Base-by-base conservation (phyloP, 805 yeast species). In the Citeromyces matritensis region DNA sequence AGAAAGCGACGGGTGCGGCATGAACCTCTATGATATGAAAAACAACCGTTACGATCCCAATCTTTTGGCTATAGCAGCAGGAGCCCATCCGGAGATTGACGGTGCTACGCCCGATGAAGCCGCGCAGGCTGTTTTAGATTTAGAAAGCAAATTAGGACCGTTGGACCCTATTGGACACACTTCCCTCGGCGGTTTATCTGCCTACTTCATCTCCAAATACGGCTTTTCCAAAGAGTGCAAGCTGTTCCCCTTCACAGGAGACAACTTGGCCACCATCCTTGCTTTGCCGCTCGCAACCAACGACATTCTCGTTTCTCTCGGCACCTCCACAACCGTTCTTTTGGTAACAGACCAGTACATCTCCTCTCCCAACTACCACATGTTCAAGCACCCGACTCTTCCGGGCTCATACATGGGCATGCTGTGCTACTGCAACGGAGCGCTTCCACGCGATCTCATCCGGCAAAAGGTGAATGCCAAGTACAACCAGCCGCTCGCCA, bases 371-470 rank as follows among this genome's bases (percentile, higher is more conserved):
- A 79, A 76, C 42, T 85, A 84, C 48, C 95, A 85, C 47, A 52
- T 84, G 40, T 85, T 85, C 57, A 71, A 71, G 39, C 95, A 86
- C 48, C 95, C 96, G 6, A 78, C 93, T 0, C 67, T 80, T 38
- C 67, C 69, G 1, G 63, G 63, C 24, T 73, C 77, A 24, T 85
- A 73, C 49, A 86, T 85, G 95, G 94, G 93, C 14, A 85, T 85
- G 96, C 70, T 86, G 33, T 85, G 96, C 49, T 85, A 85, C 51
- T 80, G 93, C 46, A 85, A 85, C 49, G 95, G 96, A 0, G 69
- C 95, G 0, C 56, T 85, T 30, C 94, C 95, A 0, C 61, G 96
- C 39, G 95, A 85, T 44, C 62, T 64, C 35, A 61, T 84, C 8
- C 62, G 91, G 31, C 77, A 84, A 49, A 58, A 55, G 15, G 37